A percentile compares a stretch with the other conserved stretches of the same genome.
These are phyloP conservation scores for Ensete glaucum DNA, from an alignment of 176 grass and related monocot genomes.

Conservation along the genomic window DNA sequence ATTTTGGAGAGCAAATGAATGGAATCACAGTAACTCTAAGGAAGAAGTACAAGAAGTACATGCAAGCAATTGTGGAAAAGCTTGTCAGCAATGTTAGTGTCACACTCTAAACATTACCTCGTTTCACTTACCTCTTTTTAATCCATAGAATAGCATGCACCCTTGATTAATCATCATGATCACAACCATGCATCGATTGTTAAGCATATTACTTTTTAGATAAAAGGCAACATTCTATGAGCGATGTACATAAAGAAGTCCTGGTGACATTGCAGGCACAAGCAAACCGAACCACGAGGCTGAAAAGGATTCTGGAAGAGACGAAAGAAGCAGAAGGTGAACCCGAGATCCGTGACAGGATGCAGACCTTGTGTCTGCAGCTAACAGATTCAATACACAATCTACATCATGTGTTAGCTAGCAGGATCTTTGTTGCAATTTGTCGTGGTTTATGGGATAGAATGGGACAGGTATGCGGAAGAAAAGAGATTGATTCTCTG, in stretches of 20 bases:
- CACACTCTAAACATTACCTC: neutral
- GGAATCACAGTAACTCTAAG: constrained; percentile 77
- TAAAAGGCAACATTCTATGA: no score
- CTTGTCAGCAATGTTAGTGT: constrained; percentile 66
- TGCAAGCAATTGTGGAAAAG: constrained; percentile 76
- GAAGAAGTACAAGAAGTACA: constrained; percentile 90
- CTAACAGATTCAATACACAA: constrained; percentile 72
- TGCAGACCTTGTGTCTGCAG: constrained; percentile 58
- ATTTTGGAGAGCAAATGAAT: constrained; percentile 87
- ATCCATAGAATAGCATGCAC: no score
- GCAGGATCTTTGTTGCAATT: constrained; percentile 83
- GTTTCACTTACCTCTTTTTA: neutral
- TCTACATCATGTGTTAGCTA: constrained; percentile 67
- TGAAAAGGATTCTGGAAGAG: constrained; percentile 83
- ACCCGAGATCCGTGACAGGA: constrained; percentile 69
- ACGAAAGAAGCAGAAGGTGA: constrained; percentile 78
- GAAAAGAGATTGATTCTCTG: neutral
- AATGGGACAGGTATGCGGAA: constrained; percentile 63
- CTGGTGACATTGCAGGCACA: constrained; percentile 40
- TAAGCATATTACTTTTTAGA: no score
- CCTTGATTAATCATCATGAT: no score
- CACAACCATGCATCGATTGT: no score
- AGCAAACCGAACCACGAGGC: constrained; percentile 50
- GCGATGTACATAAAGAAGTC: no score
- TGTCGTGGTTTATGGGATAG: constrained; percentile 83